phyloP scores from a whole-genome alignment of 192 early-diverging fungal species.

The Cladochytrium replicatum region DNA sequence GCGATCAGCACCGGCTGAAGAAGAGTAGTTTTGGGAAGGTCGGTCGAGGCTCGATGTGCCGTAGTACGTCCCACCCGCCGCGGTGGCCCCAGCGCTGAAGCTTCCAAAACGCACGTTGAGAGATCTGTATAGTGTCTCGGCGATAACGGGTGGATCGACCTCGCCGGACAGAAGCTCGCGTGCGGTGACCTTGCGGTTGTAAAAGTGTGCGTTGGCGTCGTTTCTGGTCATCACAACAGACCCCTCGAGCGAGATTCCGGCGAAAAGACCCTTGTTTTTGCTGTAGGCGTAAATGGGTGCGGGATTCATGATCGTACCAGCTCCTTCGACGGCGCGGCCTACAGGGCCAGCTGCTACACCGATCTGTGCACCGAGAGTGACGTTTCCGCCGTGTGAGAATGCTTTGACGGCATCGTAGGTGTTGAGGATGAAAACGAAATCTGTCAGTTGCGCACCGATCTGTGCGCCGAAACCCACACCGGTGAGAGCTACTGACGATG shows the following conservation, averaged over 20 bases:
- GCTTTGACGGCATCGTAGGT: conserved; percentile 72
- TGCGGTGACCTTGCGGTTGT: conserved; percentile 56
- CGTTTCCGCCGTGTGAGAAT: conserved; percentile 75
- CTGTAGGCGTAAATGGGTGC: conserved; percentile 90
- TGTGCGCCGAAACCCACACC: conserved; percentile 82
- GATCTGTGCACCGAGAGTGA: conserved; percentile 78
- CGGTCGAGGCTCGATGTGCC: conserved; percentile 4
- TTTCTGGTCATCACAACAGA: conserved; percentile 73
- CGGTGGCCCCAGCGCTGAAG: neutral
- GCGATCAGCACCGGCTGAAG: neutral
- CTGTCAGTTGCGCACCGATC: conserved; percentile 82
- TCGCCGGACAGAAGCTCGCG: conserved; percentile 61
- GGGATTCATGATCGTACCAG: conserved; percentile 52
- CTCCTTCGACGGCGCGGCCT: conserved; percentile 78
- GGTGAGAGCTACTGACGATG: conserved; percentile 72
- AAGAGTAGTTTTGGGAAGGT: neutral
- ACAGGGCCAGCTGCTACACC: conserved; percentile 77
- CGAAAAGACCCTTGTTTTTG: conserved; percentile 87
- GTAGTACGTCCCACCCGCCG: conserved; percentile 6
- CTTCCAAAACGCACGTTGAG: conserved; percentile 39
- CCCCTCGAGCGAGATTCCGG: conserved; percentile 84
- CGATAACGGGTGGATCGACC: conserved; percentile 64
- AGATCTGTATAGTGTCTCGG: conserved; percentile 68
- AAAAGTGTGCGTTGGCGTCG: conserved; percentile 76
- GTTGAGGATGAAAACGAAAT: conserved; percentile 86